Conservation (phyloP, 2,329 filamentous ascomycete species). For the Penicillium vulpinum region DNA sequence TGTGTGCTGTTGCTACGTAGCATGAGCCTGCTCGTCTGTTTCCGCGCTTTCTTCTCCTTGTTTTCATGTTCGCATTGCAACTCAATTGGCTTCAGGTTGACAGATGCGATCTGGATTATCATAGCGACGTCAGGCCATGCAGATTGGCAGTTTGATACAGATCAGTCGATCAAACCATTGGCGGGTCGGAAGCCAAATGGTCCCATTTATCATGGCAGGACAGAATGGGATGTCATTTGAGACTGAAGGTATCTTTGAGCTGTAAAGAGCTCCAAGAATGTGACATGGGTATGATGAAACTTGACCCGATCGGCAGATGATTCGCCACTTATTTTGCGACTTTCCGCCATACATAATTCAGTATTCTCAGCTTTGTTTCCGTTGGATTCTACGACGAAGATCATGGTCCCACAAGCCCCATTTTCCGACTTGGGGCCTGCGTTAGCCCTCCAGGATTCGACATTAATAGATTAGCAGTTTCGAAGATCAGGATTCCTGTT, state of each 20-base stretch:
- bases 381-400: not conserved
- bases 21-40: too few species aligned
- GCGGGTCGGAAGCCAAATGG: not conserved
- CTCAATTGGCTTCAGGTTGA: not conserved
- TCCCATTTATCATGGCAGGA: not conserved
- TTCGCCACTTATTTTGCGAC: conserved; percentile 8
- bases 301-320: conserved; percentile 5
- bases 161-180: conserved; percentile 2
- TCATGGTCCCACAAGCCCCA: conserved; percentile 1
- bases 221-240: conserved; percentile 1
- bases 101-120: not conserved
- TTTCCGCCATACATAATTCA: conserved; percentile 3
- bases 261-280: not conserved
- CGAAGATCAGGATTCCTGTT: not conserved
- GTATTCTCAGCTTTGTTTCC: not conserved
- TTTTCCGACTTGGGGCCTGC: conserved; percentile 5
- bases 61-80: not conserved
- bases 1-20: not conserved
- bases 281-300: conserved; percentile 11
- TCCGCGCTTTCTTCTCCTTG: not conserved
- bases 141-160: not conserved
- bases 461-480: not conserved
- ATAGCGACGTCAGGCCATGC: not conserved
- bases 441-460: conserved; percentile 4
- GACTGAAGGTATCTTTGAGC: not conserved